Conservation (phyloP, 2,329 filamentous ascomycete genomes). For the Fusarium decemcellulare region DNA sequence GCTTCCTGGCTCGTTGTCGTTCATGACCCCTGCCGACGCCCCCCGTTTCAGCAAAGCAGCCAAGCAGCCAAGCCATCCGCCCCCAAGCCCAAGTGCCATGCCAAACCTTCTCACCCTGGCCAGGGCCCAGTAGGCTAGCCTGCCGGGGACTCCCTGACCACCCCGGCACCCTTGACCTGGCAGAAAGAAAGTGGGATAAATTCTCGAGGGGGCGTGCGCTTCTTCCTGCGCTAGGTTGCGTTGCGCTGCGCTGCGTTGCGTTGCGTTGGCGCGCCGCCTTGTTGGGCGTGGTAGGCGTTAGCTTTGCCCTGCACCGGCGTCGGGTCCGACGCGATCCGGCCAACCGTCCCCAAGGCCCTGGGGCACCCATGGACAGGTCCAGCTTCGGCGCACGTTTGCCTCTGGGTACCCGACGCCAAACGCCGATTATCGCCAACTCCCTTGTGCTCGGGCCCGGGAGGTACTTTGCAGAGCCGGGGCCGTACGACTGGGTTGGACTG, state of each 20-base stretch:
- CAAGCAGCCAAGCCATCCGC: neutral
- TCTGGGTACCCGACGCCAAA: conserved; percentile 8
- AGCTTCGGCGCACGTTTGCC: conserved; percentile 28
- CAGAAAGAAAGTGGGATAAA: too few species aligned
- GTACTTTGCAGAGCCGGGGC: too few species aligned
- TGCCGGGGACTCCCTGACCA: neutral
- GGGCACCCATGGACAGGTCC: conserved; percentile 24
- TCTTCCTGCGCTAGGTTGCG: too few species aligned
- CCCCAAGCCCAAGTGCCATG: conserved; percentile 5
- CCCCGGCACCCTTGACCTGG: too few species aligned
- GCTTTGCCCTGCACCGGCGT: conserved; percentile 32
- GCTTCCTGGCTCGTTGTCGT: neutral
- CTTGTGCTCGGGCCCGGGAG: too few species aligned
- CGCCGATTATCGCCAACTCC: too few species aligned
- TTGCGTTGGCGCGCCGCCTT: conserved; percentile 24
- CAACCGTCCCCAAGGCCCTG: conserved; percentile 23
- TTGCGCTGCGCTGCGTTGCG: too few species aligned
- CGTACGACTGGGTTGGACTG: too few species aligned
- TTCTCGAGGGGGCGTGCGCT: conserved; percentile 1
- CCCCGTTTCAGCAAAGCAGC: neutral
- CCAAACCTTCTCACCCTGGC: conserved; percentile 5
- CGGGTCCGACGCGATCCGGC: conserved; percentile 42
- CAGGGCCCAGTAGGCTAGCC: neutral
- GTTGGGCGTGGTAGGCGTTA: conserved; percentile 29
- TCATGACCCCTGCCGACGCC: neutral